Conservation (phyloP, 1,139 yeast species). For the Candida tropicalis region DNA sequence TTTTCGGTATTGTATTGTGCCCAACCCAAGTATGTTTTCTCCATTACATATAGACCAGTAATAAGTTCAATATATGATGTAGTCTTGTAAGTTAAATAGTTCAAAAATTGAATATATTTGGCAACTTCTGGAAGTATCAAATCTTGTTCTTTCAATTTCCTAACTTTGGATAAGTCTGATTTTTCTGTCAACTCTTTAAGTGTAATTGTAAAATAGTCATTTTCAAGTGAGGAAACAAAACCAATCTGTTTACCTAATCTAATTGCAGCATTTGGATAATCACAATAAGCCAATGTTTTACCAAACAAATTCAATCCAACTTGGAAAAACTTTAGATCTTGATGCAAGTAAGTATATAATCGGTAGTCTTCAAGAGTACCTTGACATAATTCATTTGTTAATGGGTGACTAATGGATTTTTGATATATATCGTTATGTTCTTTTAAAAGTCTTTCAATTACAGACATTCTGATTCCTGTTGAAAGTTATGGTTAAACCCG, state of each 20-base stretch:
- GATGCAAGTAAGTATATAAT: constrained; percentile 47
- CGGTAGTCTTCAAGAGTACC: constrained; percentile 47
- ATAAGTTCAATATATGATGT: constrained; percentile 45
- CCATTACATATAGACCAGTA: constrained; percentile 50
- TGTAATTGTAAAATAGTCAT: constrained; percentile 45
- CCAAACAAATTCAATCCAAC: constrained; percentile 47
- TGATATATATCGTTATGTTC: constrained; percentile 25
- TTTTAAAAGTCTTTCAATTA: constrained; percentile 21
- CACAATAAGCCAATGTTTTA: constrained; percentile 47
- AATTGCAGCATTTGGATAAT: constrained; percentile 36
- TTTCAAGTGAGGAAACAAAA: constrained; percentile 50
- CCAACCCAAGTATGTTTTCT: constrained; percentile 55
- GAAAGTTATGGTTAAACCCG: background rate
- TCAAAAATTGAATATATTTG: constrained; percentile 39
- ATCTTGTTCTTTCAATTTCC: constrained; percentile 22
- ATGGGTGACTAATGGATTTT: constrained; percentile 40
- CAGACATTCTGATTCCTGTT: constrained; percentile 1
- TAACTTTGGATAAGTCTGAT: constrained; percentile 18
- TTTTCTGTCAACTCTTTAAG: constrained; percentile 29
- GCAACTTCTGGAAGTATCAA: constrained; percentile 34
- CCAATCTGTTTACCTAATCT: constrained; percentile 54
- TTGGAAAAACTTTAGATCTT: constrained; percentile 52
- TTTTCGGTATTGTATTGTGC: constrained; percentile 35
- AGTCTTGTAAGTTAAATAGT: constrained; percentile 28
- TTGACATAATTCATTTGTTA: constrained; percentile 48